These are phyloP conservation scores for Stachybotrys elegans DNA, from an alignment of 2,329 filamentous ascomycete species.

Conservation along the genomic window DNA sequence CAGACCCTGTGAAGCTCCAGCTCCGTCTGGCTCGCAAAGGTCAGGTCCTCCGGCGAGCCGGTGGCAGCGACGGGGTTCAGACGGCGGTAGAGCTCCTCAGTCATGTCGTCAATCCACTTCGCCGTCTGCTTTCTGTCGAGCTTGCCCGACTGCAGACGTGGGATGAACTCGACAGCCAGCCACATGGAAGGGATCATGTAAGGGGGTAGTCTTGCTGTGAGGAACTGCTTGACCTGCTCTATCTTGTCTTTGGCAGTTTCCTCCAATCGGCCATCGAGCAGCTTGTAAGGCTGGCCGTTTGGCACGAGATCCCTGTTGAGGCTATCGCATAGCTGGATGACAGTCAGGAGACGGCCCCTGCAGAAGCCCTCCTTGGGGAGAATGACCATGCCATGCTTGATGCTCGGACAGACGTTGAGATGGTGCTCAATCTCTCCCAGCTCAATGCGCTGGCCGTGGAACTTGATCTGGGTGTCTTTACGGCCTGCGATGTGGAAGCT, in stretches of 20 bases:
- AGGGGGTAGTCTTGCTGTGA: constrained; percentile 10
- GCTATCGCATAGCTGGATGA: constrained; percentile 9
- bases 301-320: constrained; percentile 1
- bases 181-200: constrained; percentile 19
- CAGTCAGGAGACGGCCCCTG: constrained; percentile 9
- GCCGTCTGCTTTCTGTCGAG: constrained; percentile 11
- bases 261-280: constrained; percentile 6
- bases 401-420: constrained; percentile 11
- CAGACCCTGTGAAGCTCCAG: constrained; percentile 1
- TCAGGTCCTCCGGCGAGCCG: background rate
- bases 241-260: constrained; percentile 4
- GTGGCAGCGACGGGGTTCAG: constrained; percentile 5
- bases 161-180: constrained; percentile 13
- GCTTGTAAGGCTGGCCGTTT: constrained; percentile 6
- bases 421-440: constrained; percentile 25
- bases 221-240: constrained; percentile 9
- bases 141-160: constrained; percentile 14
- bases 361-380: constrained; percentile 11
- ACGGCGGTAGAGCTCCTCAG: background rate
- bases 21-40: constrained; percentile 4
- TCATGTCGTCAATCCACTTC: constrained; percentile 2
- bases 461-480: constrained; percentile 25
- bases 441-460: constrained; percentile 27
- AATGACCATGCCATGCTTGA: constrained; percentile 17
- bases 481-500: constrained; percentile 18